Base-by-base conservation (phyloP, 768 basidiomycete species). In the Rossbeevera mucosa region DNA sequence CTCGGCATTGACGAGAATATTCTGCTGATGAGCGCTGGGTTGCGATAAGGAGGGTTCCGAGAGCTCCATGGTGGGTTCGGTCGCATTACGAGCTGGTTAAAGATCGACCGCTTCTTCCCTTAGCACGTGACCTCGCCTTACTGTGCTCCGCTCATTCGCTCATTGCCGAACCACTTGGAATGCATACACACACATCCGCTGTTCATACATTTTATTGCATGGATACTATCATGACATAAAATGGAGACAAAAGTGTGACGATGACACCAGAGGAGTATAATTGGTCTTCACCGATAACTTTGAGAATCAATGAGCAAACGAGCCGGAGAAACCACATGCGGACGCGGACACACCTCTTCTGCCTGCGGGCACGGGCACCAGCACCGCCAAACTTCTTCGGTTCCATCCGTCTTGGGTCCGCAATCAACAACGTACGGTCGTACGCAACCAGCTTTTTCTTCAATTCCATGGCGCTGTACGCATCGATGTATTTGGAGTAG, bases 341-440 rank as follows among this genome's bases (percentile, higher is more conserved):
- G 16, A 51, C 11, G 16, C 31, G 26, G 31, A 38, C 52, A 55
- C 58, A 93, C 91, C 87, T 91, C 82, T 95, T 96, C 80, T 96
- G 94, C 75, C 94, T 87, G 78, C 94, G 90, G 54, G 94, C 93
- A 82, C 94, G 91, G 60, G 94, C 94, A 85, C 94, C 94, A 72
- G 79, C 81, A 80, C 94, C 94, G 82, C 94, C 95, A 72, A 98
- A 97, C 77, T 95, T 96, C 86, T 97, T 97, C 64, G 95, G 95
- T 73, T 98, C 95, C 87, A 89, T 91, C 78, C 95, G 87, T 76
- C 96, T 85, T 60, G 92, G 93, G 71, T 95, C 93, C 51, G 93
- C 89, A 60, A 94, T 94, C 65, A 94, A 73, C 55, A 95, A 76
- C 46, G 89, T 84, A 60, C 89, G 80, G 79, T 99, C 96, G 72